phyloP scores from a whole-genome alignment of 768 basidiomycete genomes.

The Candolleomyces eurysporus region DNA sequence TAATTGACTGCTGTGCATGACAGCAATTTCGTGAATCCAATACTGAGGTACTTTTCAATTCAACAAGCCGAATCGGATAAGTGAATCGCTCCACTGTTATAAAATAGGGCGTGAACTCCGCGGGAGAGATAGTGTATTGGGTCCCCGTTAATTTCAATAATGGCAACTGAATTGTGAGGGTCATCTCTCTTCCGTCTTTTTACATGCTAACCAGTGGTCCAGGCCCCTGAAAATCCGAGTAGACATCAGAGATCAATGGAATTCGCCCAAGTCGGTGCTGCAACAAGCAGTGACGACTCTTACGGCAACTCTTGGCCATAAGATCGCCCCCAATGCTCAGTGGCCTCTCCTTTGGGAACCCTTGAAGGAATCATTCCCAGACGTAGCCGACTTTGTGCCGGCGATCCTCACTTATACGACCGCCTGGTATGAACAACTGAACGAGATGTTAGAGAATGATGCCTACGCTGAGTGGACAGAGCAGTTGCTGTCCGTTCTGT shows the following conservation, averaged over 20 bases:
- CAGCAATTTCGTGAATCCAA: too few species aligned
- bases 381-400: constrained; percentile 32
- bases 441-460: constrained; percentile 32
- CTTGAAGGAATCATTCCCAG: constrained; percentile 28
- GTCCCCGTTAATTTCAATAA: background rate
- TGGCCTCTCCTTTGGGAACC: constrained; percentile 32
- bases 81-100: background rate
- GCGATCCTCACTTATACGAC: constrained; percentile 28
- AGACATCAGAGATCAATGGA: constrained; percentile 37
- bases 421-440: constrained; percentile 34
- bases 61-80: too few species aligned
- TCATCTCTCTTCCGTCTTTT: background rate
- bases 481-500: constrained; percentile 25
- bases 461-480: constrained; percentile 34
- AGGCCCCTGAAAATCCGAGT: constrained; percentile 38
- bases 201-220: background rate
- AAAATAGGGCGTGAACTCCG: background rate
- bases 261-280: constrained; percentile 26
- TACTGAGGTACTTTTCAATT: too few species aligned
- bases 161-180: constrained; percentile 15
- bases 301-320: constrained; percentile 30
- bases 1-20: too few species aligned
- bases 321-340: constrained; percentile 29
- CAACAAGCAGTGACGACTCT: constrained; percentile 24
- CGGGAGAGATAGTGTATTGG: background rate